A percentile compares a stretch with the other conserved stretches of the same genome.
These are phyloP conservation scores for Daldinia eschscholtzii DNA, from an alignment of 2,329 filamentous ascomycete genomes.

Conservation along the genomic window DNA sequence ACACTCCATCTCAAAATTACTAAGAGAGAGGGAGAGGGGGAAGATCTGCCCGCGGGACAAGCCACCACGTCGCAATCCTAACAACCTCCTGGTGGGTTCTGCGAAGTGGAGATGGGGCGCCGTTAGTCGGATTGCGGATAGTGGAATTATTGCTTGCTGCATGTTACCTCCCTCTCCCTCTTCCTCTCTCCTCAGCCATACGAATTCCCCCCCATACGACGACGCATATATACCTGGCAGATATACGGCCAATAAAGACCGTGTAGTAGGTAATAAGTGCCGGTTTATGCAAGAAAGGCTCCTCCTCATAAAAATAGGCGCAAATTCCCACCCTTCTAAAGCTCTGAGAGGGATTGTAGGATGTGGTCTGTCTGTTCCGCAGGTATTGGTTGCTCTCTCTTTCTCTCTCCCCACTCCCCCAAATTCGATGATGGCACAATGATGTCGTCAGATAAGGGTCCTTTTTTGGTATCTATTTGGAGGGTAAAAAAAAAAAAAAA, in stretches of 20 bases:
- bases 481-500: not conserved
- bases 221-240: constrained; percentile 1
- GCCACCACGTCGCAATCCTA: constrained; percentile 5
- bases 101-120: constrained; percentile 26
- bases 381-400: not conserved
- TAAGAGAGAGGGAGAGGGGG: not conserved
- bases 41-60: not conserved
- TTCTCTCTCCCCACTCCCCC: constrained; percentile 4
- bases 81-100: constrained; percentile 23
- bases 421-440: constrained; percentile 15
- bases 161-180: constrained; percentile 5
- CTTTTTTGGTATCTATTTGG: not conserved
- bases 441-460: constrained; percentile 34
- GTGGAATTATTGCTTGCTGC: constrained; percentile 1
- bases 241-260: not conserved
- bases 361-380: constrained; percentile 6
- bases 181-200: no score
- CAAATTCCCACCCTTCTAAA: constrained; percentile 2
- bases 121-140: constrained; percentile 12
- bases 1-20: not conserved
- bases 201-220: not conserved
- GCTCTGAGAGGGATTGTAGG: not conserved
- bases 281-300: not conserved
- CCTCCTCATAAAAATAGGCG: not conserved
- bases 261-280: not conserved